Evolutionary conservation across 1,284 basidiomycete genomes (phyloP), one percentile per base, ranked within the genome.

Genomic region (Exobasidium cylindrosporum): DNA sequence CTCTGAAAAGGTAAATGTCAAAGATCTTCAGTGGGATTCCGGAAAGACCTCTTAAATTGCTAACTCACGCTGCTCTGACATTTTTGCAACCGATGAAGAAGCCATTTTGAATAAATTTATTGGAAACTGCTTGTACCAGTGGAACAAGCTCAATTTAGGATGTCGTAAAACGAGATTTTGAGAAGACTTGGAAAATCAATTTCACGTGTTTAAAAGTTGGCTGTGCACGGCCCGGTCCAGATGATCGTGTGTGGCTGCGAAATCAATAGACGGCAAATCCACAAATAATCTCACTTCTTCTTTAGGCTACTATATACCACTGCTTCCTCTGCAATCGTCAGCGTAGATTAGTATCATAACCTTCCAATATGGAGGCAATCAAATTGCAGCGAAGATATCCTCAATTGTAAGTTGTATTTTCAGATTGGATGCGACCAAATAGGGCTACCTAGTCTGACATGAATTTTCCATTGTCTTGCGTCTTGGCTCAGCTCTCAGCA

Each of bases 311-410:
- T n/a, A n/a, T n/a, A n/a, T n/a, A n/a, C n/a, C n/a, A n/a, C n/a
- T n/a, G n/a, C n/a, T n/a, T n/a, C n/a, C n/a, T n/a, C n/a, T n/a
- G n/a, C n/a, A n/a, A n/a, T n/a, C n/a, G n/a, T n/a, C n/a, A n/a
- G n/a, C n/a, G n/a, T n/a, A n/a, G n/a, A n/a, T n/a, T n/a, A n/a
- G n/a, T n/a, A n/a, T n/a, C n/a, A n/a, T n/a, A n/a, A n/a, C n/a
- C n/a, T n/a, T n/a, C 23, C 64, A 71, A 58, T 23, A 79, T 94
- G 91, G 88, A 93, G 81, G 89, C 90, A 55, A 83, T 94, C 68
- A 87, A 89, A 82, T 84, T 97, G 28, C 89, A 92, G 80, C 91
- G 89, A 83, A 97, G 96, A 81, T 96, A 90, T 78, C 92, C 94
- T 30, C 89, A 95, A 76, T 88, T 97, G 94, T 95, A 76, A 73